Base-by-base conservation (phyloP, 257 asterid species). In the Fraxinus pennsylvanica region DNA sequence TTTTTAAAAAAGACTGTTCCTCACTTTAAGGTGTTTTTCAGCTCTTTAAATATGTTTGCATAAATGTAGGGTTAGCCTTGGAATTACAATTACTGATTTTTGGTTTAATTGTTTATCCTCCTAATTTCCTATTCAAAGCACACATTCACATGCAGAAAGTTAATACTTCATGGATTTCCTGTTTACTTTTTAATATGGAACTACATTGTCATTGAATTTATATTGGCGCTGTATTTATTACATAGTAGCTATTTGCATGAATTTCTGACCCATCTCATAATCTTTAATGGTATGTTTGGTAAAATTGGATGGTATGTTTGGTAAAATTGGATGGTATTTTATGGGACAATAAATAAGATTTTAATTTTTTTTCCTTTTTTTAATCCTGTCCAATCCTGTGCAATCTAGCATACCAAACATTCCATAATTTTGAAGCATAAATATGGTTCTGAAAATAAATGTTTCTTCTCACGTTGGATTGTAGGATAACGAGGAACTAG, bases 1-100 rank as follows among this genome's bases (percentile, higher is more conserved):
- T 88, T 88, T 73, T 85, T 88, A 22, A 41, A 27, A 73, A 38
- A 75, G 72, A 83, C 89, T n/a, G 81, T 88, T 45, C 90, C 89
- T 35, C 73, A 68, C 57, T 39, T 73, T 15, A 33, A 59, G 80
- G 80, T 76, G 32, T 22, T 14, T 3, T 39, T 45, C 21, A n/a
- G 15, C 7, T 57, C 67, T n/a, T 4, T 4, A 3, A 25, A 6
- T 19, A 61, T 33, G 5, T 29, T 32, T 43, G 22, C 15, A 41
- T 41, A 41, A 41, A 10, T 43, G 17, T 43, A 43, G 1, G 17
- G 15, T 13, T 10, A n/a, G 65, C 38, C 9, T 10, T 27, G 3
- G 15, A 33, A 57, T 73, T 70, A 33, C 73, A 41, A 32, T 66
- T 10, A 61, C 1, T 29, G 68, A 22, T 54, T 54, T 54, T 17